A percentile compares a stretch with the other conserved stretches of the same genome.
Conservation (phyloP, 495 filamentous ascomycete species). For the Tuber microsphaerosporum region DNA sequence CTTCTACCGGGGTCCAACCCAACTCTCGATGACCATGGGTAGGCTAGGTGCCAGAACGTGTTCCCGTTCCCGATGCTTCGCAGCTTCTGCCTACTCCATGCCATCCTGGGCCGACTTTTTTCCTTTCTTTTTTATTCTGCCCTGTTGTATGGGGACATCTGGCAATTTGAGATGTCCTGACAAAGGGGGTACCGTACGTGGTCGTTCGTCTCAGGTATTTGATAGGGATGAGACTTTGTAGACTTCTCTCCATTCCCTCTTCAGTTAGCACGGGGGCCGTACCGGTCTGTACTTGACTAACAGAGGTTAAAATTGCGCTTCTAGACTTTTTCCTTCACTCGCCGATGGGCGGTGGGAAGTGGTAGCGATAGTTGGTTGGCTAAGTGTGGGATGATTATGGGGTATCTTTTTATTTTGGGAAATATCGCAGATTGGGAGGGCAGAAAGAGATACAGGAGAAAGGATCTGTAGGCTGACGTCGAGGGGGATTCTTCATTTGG, state of each 20-base stretch:
- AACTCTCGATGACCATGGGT: neutral
- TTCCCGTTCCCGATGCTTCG: constrained; percentile 3
- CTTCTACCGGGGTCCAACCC: neutral
- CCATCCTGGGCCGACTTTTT: neutral
- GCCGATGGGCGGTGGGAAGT: neutral
- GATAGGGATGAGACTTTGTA: neutral
- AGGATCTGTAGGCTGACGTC: neutral
- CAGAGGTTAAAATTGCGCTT: neutral
- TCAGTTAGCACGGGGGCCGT: neutral
- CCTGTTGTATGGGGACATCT: constrained; percentile 1
- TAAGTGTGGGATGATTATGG: neutral
- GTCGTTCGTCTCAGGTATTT: constrained; percentile 1
- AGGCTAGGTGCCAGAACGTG: neutral
- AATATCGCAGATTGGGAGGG: neutral
- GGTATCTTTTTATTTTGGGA: neutral
- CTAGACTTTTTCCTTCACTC: neutral
- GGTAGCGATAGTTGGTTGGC: no score
- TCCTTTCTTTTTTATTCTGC: neutral
- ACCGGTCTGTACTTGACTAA: neutral
- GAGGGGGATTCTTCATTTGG: no score
- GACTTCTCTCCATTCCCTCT: neutral
- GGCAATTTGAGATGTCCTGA: neutral
- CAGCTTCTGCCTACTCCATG: neutral
- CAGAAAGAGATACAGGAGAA: neutral
- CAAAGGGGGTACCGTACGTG: neutral